Percentiles rank a stretch among this genome's conserved stretches.
Conservation (phyloP, 75 land plant species). For the Ceratopteris richardii region DNA sequence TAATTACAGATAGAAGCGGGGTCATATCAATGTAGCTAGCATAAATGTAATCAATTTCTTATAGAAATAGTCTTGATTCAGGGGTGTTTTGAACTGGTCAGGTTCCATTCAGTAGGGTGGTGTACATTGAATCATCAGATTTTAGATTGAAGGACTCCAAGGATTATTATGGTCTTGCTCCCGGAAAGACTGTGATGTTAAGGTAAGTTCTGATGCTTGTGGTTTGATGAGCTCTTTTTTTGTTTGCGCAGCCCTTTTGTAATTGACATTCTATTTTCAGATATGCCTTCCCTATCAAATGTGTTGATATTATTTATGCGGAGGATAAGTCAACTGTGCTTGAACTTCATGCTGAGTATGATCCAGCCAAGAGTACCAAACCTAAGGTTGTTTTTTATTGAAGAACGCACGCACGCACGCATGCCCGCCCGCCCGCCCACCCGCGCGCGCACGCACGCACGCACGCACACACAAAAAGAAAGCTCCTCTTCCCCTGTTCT, state of each 20-base stretch:
- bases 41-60: no score
- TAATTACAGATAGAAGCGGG: no score
- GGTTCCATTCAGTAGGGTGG: constrained; percentile 86
- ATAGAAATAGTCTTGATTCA: no score
- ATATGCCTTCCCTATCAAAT: constrained; percentile 93
- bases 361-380: constrained; percentile 68
- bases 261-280: no score
- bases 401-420: no score
- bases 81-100: constrained; percentile 4
- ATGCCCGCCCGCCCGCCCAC: no score
- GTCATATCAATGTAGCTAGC: no score
- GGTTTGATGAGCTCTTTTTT: constrained; percentile 6
- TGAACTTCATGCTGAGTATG: constrained; percentile 83
- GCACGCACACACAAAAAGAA: no score
- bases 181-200: constrained; percentile 83
- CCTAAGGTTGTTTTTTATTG: constrained; percentile 76
- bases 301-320: constrained; percentile 67
- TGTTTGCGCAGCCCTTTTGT: not conserved
- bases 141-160: constrained; percentile 94
- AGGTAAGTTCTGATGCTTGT: no score
- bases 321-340: constrained; percentile 62
- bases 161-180: constrained; percentile 96
- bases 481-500: no score
- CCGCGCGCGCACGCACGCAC: no score
- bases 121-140: constrained; percentile 87